Conservation (phyloP, 345 rosid genomes). For the Barbarea vulgaris region DNA sequence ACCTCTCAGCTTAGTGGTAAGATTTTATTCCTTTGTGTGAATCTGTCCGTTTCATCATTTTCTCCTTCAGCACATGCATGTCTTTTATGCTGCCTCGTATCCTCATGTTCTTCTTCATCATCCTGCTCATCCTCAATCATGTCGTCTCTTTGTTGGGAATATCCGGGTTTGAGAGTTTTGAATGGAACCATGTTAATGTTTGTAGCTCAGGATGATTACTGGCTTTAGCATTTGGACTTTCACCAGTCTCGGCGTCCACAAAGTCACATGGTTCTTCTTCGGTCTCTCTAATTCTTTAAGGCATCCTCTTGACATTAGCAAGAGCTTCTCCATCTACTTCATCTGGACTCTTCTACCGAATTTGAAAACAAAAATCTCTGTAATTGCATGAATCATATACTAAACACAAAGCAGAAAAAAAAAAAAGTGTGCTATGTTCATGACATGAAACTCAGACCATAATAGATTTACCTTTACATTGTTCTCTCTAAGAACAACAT, state of each 20-base stretch:
- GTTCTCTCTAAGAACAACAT: slow-evolving; percentile 66
- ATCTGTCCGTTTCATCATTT: slow-evolving; percentile 69
- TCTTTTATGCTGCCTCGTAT: slow-evolving; percentile 75
- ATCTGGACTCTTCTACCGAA: slow-evolving; percentile 59
- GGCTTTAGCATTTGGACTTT: slow-evolving; percentile 28
- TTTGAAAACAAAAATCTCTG: neutral
- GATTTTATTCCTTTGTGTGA: slow-evolving; percentile 73
- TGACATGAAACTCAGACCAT: slow-evolving; percentile 40
- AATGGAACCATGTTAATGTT: slow-evolving; percentile 35
- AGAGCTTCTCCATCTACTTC: slow-evolving; percentile 57
- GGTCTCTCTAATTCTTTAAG: slow-evolving; percentile 27
- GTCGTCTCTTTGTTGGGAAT: slow-evolving; percentile 39
- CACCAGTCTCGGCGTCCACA: slow-evolving; percentile 30
- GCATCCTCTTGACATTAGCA: slow-evolving; percentile 33
- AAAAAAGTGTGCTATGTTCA: neutral
- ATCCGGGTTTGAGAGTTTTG: slow-evolving; percentile 48
- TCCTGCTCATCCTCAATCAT: slow-evolving; percentile 25
- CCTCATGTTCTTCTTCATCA: slow-evolving; percentile 46
- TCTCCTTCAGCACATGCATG: slow-evolving; percentile 61
- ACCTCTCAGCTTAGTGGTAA: slow-evolving; percentile 72
- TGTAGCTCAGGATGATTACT: slow-evolving; percentile 31
- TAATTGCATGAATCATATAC: slow-evolving; percentile 9
- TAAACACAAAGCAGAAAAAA: neutral
- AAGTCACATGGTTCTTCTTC: slow-evolving; percentile 40
- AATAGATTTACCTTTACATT: slow-evolving; percentile 44